phyloP scores from a whole-genome alignment of 2,329 filamentous ascomycete species.

The Cercospora nicotianae region DNA sequence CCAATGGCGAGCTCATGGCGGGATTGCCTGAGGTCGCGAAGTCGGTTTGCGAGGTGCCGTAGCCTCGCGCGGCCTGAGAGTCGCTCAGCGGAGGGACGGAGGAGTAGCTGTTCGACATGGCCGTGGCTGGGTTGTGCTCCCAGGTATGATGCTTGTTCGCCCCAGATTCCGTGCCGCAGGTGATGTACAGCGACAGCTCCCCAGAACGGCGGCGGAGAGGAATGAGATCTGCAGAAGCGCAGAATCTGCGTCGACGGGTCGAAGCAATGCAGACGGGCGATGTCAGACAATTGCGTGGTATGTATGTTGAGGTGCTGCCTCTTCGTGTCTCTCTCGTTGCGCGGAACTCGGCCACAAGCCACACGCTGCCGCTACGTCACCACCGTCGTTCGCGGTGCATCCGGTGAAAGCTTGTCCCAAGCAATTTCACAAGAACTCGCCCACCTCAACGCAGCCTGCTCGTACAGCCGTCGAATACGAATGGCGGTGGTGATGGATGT shows the following conservation, averaged over 20 bases:
- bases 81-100: constrained; percentile 7
- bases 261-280: background rate
- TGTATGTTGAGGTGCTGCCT: background rate
- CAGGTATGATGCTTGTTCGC: background rate
- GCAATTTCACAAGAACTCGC: background rate
- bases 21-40: constrained; percentile 41
- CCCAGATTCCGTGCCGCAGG: background rate
- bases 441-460: background rate
- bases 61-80: constrained; percentile 8
- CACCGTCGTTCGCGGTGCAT: background rate
- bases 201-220: background rate
- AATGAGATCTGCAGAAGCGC: background rate
- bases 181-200: background rate
- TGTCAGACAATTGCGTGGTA: background rate
- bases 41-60: constrained; percentile 34
- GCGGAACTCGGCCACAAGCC: background rate
- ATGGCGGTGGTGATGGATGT: background rate
- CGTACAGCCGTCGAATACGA: background rate
- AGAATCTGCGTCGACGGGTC: background rate
- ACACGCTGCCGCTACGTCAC: background rate
- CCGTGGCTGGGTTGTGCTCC: background rate
- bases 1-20: constrained; percentile 39
- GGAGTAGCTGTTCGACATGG: constrained; percentile 3
- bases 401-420: background rate
- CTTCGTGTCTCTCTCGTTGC: background rate